Conservation (phyloP, 2,329 filamentous ascomycete species). For the Trichoderma brevicompactum region DNA sequence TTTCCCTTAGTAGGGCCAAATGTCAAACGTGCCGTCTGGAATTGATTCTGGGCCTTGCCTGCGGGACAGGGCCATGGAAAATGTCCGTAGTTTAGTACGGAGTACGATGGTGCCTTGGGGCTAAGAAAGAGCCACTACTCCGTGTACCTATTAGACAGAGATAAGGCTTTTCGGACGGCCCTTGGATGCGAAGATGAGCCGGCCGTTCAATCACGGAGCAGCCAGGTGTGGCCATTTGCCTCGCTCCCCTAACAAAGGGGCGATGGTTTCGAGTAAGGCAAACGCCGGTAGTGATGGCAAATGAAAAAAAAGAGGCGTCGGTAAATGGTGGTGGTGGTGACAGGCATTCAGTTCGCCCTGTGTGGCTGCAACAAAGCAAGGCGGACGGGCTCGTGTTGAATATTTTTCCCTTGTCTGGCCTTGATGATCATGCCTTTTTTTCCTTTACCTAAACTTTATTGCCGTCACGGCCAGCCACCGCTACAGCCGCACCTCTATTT, state of each 20-base stretch:
- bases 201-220: neutral
- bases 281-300: no score
- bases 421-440: constrained; percentile 9
- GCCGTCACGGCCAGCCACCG: constrained; percentile 19
- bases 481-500: constrained; percentile 1
- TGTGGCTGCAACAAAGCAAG: no score
- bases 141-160: constrained; percentile 6
- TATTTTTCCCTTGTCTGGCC: neutral
- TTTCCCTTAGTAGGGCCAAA: neutral
- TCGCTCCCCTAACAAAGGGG: no score
- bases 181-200: neutral
- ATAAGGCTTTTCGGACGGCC: no score
- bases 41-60: constrained; percentile 4
- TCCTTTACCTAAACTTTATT: constrained; percentile 10
- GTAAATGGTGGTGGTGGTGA: no score
- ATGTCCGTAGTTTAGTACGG: constrained; percentile 17
- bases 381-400: neutral
- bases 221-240: neutral
- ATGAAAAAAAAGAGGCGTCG: no score
- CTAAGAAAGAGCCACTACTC: constrained; percentile 1
- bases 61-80: constrained; percentile 20
- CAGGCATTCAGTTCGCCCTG: no score
- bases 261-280: no score
- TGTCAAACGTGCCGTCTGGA: neutral
- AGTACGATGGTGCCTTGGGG: constrained; percentile 10